phyloP scores from a whole-genome alignment of 139 green algal genomes.

The Chloropicon primus region DNA sequence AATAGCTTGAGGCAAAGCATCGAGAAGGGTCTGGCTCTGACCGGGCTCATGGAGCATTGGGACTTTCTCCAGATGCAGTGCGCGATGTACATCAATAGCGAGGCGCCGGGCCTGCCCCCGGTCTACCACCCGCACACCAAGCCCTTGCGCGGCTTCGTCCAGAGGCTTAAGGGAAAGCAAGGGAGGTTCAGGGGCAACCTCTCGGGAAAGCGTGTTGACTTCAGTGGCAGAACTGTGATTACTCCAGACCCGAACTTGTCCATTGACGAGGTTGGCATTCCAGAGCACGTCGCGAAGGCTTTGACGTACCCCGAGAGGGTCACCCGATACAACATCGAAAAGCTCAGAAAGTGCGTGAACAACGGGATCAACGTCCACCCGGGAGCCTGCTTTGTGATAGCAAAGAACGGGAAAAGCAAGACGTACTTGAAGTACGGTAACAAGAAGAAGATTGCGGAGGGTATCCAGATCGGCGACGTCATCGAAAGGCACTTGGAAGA shows the following conservation, averaged over 20 bases:
- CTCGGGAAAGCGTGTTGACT: constrained; percentile 93
- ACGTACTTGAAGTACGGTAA: constrained; percentile 67
- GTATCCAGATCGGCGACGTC: constrained; percentile 73
- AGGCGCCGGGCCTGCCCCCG: constrained; percentile 72
- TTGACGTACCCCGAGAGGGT: constrained; percentile 92
- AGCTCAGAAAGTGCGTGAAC: constrained; percentile 39
- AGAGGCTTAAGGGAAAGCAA: constrained; percentile 97
- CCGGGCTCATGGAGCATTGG: constrained; percentile 87
- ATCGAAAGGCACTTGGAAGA: constrained; percentile 86
- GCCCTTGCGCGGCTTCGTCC: constrained; percentile 84
- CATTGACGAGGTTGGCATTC: constrained; percentile 54
- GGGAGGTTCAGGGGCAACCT: constrained; percentile 95
- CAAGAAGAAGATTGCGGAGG: constrained; percentile 59
- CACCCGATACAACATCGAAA: constrained; percentile 79
- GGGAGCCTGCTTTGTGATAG: constrained; percentile 83
- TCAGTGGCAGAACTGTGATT: constrained; percentile 91
- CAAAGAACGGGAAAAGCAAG: neutral
- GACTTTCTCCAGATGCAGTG: constrained; percentile 78
- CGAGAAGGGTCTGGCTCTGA: constrained; percentile 55
- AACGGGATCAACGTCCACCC: constrained; percentile 43
- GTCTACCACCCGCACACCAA: constrained; percentile 51
- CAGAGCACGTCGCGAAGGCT: constrained; percentile 70
- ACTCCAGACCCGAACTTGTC: constrained; percentile 92
- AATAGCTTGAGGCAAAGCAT: constrained; percentile 60
- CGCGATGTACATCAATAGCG: constrained; percentile 85